These are phyloP conservation scores for Bremia lactucae DNA, from an alignment of 352 stramenopile species.

Conservation along the genomic window DNA sequence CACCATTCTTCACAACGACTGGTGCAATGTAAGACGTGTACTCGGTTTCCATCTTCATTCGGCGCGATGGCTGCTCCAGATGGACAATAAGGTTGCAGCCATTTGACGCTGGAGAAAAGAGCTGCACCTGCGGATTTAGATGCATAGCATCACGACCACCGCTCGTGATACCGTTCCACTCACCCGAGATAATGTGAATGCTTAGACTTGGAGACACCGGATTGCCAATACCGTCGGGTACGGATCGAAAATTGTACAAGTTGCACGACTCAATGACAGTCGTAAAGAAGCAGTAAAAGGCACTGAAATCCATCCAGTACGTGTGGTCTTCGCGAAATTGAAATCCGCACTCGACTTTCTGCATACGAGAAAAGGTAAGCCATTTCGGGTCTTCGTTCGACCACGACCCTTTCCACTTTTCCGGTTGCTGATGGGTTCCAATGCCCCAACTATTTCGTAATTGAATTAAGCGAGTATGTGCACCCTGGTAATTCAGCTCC, in stretches of 20 bases:
- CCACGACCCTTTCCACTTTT: constrained; percentile 65
- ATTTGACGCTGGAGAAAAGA: constrained; percentile 49
- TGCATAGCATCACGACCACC: constrained; percentile 74
- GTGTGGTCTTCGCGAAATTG: constrained; percentile 72
- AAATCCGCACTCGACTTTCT: constrained; percentile 69
- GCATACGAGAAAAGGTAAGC: constrained; percentile 55
- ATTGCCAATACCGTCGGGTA: constrained; percentile 53
- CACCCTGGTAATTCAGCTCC: constrained; percentile 55
- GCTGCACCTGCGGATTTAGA: constrained; percentile 77
- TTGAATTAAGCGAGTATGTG: constrained; percentile 48
- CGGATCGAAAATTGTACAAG: constrained; percentile 72
- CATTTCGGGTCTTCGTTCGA: constrained; percentile 59
- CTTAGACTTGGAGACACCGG: constrained; percentile 43
- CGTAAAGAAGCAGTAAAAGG: constrained; percentile 73
- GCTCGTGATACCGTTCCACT: constrained; percentile 76
- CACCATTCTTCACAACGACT: constrained; percentile 65
- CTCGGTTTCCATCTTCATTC: constrained; percentile 61
- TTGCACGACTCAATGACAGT: constrained; percentile 69
- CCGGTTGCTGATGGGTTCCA: constrained; percentile 40
- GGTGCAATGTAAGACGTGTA: constrained; percentile 71
- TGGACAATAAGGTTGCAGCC: constrained; percentile 45
- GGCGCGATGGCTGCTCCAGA: constrained; percentile 67
- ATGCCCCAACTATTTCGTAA: constrained; percentile 77
- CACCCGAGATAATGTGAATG: constrained; percentile 58
- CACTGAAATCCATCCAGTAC: constrained; percentile 76